Conservation (phyloP, 1,284 basidiomycete species). For the Pyrrhoderma noxium region DNA sequence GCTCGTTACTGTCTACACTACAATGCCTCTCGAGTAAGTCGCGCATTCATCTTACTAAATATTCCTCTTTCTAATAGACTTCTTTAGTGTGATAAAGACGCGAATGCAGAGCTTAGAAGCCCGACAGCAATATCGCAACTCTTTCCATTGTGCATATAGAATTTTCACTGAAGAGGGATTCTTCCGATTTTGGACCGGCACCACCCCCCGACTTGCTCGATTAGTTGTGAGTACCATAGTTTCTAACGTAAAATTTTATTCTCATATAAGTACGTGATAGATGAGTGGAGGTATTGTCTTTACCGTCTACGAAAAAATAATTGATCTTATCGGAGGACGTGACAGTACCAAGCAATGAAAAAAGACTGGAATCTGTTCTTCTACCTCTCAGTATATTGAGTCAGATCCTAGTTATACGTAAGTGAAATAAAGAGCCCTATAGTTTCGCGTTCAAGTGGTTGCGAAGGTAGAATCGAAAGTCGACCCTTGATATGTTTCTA, state of each 20-base stretch:
- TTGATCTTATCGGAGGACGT: conserved; percentile 37
- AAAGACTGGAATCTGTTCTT: background rate
- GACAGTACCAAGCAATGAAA: conserved; percentile 9
- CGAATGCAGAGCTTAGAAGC: conserved; percentile 94
- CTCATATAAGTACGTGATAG: conserved; percentile 31
- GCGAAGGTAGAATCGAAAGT: too few species aligned
- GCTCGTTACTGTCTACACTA: conserved; percentile 90
- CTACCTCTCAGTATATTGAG: too few species aligned
- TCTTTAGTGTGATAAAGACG: conserved; percentile 80
- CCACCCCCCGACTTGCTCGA: conserved; percentile 81
- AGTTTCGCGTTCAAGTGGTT: too few species aligned
- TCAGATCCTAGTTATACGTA: too few species aligned
- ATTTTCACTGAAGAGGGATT: conserved; percentile 89
- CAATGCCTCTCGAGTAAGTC: conserved; percentile 88
- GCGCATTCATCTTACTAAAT: background rate
- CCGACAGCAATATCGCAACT: conserved; percentile 77
- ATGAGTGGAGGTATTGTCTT: conserved; percentile 94
- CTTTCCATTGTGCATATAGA: conserved; percentile 90
- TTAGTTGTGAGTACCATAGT: conserved; percentile 82
- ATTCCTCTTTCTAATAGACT: background rate
- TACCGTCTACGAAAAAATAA: conserved; percentile 84
- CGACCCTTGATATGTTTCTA: too few species aligned
- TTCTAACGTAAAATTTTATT: too few species aligned
- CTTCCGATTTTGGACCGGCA: conserved; percentile 90
- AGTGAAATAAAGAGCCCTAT: too few species aligned